Evolutionary conservation across 441 rosid species (phyloP), one percentile per base, ranked within the genome.

Genomic region (Pelargonium cotyledonis): DNA sequence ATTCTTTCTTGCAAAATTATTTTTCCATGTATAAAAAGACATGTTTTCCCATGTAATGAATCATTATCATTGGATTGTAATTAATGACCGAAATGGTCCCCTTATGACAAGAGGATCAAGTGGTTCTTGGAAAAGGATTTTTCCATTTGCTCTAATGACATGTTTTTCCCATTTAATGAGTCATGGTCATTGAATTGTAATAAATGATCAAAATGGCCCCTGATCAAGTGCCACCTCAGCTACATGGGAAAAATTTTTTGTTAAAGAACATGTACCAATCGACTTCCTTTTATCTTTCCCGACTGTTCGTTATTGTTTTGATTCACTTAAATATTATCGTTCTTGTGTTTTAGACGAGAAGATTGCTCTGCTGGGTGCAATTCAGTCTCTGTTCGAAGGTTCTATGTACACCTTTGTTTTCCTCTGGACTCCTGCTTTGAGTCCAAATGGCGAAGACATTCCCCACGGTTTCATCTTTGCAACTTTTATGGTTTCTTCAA

Each of bases 401-500:
- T 94, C 97, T 67, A 94, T 94, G 99, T 94, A 94, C 81, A 94
- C 97, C 74, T 94, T 94, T 68, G 97, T 94, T 55, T 94, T 94
- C 83, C 96, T 94, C 26, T 94, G 99, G 99, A 91, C 99, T 67
- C 97, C 96, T 68, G 92, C 96, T 69, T 75, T 94, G 74, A 91
- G 99, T 83, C 96, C 99, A 18, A 88, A 84, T 60, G 91, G 85
- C 0, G 97, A 94, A 84, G 96, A 94, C 0, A 94, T 94, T 74
- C 99, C 99, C 68, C 97, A 94, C 72, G 97, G 97, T 77, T 95
- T 95, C 83, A 95, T 94, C 66, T 94, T 94, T 75, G 94, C 99
- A 9, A 94, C 97, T 6, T 89, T 94, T 83, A 94, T 94, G 99
- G 73, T 91, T 78, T 96, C 97, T 75, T 94, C 99, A 2, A 94